Evolutionary conservation across 2,329 filamentous ascomycete genomes (phyloP).

Genomic region (Talaromyces pinophilus): DNA sequence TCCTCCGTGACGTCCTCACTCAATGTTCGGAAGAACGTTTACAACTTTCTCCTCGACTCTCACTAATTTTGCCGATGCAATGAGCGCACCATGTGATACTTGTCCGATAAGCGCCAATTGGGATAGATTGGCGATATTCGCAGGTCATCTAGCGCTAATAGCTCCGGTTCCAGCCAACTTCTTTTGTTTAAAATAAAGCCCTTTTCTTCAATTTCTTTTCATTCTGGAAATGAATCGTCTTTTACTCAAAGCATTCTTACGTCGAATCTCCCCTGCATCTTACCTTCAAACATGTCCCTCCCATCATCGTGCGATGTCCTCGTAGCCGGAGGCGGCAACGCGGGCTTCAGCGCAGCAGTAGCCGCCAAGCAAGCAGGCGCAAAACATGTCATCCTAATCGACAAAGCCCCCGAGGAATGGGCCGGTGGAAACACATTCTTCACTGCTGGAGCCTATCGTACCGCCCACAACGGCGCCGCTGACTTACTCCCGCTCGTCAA

Average conservation of each 20-base stretch:
- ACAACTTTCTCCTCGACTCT: neutral
- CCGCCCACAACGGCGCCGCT: constrained; percentile 55
- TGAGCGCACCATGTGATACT: neutral
- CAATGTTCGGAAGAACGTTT: neutral
- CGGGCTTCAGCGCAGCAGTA: constrained; percentile 62
- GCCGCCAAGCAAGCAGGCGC: constrained; percentile 55
- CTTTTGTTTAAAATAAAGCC: neutral
- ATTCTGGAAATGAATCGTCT: neutral
- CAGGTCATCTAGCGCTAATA: neutral
- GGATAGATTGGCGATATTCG: neutral
- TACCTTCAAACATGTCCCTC: constrained; percentile 18
- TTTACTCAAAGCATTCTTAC: neutral
- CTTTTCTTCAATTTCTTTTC: neutral
- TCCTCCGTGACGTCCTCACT: neutral
- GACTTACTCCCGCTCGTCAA: constrained; percentile 64
- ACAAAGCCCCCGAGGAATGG: constrained; percentile 61
- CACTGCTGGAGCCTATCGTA: constrained; percentile 65
- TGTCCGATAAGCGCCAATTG: neutral
- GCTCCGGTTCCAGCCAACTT: neutral
- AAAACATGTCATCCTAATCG: constrained; percentile 55
- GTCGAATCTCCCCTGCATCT: neutral
- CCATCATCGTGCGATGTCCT: constrained; percentile 41
- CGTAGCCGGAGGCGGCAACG: constrained; percentile 65
- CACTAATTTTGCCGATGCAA: neutral
- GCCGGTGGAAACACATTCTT: constrained; percentile 66